These are phyloP conservation scores for Stipa capillata DNA, from an alignment of 176 grass and related monocot genomes.

Conservation along the genomic window DNA sequence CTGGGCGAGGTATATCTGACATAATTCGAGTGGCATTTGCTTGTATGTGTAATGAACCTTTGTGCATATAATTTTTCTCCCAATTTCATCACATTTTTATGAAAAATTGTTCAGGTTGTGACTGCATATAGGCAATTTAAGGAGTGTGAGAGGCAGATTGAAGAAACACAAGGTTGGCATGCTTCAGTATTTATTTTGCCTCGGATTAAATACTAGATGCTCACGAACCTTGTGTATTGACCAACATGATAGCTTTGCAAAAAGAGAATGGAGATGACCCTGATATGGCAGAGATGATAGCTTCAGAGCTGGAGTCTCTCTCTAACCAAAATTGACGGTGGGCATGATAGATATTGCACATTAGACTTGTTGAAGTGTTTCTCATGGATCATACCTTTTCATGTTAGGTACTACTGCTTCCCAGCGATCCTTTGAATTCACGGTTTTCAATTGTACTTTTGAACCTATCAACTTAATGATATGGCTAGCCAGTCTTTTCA, in stretches of 20 bases:
- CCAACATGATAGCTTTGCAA: slow-evolving; percentile 44
- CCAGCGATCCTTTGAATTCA: slow-evolving; percentile 77
- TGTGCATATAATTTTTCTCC: background rate
- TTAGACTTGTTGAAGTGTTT: background rate
- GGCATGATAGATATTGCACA: background rate
- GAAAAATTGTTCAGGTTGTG: slow-evolving; percentile 56
- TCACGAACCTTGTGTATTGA: background rate
- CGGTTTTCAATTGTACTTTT: slow-evolving; percentile 22
- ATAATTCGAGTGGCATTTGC: background rate
- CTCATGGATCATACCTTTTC: slow-evolving; percentile 15
- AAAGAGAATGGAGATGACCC: slow-evolving; percentile 58
- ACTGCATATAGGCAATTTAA: slow-evolving; percentile 64
- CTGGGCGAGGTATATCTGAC: slow-evolving; percentile 66
- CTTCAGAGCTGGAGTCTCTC: slow-evolving; percentile 67
- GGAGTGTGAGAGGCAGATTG: slow-evolving; percentile 74
- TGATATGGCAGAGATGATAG: slow-evolving; percentile 91
- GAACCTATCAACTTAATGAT: background rate
- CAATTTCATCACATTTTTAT: background rate
- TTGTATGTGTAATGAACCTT: background rate
- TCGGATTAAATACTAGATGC: background rate
- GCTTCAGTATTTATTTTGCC: background rate
- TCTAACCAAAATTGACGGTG: slow-evolving; percentile 82
- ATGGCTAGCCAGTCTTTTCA: background rate
- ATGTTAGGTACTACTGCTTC: slow-evolving; percentile 72
- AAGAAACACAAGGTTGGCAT: slow-evolving; percentile 76